Evolutionary conservation across 164 flowering plant genomes (phyloP), one percentile per base, ranked within the genome.

Genomic region (Piper longum): DNA sequence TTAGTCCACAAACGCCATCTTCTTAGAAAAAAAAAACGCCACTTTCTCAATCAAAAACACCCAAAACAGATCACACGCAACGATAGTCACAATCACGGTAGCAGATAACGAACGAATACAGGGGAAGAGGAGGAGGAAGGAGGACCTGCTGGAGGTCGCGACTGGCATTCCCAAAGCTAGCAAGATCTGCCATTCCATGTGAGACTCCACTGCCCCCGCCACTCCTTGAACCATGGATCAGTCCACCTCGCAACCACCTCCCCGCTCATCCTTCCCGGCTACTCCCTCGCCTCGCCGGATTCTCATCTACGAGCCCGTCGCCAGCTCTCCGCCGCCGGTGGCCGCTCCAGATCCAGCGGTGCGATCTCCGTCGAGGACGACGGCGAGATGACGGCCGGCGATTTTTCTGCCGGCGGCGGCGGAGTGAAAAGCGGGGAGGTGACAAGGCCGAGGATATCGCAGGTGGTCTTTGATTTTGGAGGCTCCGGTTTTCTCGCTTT

Each of bases 171-270:
- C 87, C 89, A 77, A 80, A 82, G 78, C 82, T 83, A 81, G 72
- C 86, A 83, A 84, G 96, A 92, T 92, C 93, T 88, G 96, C 98
- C 98, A 92, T 92, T 92, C 98, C 95, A 92, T 89, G 93, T 81
- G 91, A 78, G 59, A 78, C 58, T 70, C 76, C 79, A 67, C 72
- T 81, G 75, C 51, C 69, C 76, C 63, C 72, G 68, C 88, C 88
- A 69, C 81, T 91, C 83, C 83, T 14, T 14, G 52, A 12, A 48
- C 14, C 60, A 79, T 80, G 85, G 74, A 70, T 72, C 68, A 57
- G 60, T 57, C 41, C 60, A 8, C 39, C 14, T 41, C 19, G 26
- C 39, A 14, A 7, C n/a, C 44, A 14, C 64, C 52, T 45, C 64
- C 44, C 39, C 45, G 51, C 44, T 41, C 43, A 40, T 43, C 62